Evolutionary conservation across 768 basidiomycete species (phyloP).

Genomic region (Butyriboletus loyo): DNA sequence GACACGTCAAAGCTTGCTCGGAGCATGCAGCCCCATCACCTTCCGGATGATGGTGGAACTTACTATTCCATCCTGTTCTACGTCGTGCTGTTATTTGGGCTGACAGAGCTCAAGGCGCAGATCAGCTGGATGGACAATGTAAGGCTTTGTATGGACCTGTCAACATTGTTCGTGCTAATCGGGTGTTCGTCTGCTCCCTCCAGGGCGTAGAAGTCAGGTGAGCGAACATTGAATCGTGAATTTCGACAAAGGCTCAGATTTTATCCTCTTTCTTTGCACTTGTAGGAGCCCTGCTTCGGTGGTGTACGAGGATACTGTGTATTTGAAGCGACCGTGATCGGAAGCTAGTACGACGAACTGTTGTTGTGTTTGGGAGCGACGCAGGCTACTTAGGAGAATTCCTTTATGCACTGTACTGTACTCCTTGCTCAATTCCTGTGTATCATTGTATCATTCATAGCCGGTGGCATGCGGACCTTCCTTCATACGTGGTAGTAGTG

Average conservation of each 20-base stretch:
- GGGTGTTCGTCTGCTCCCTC: not conserved
- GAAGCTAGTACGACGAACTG: not conserved
- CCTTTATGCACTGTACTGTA: not conserved
- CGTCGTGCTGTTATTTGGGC: conserved; percentile 48
- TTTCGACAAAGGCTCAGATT: not conserved
- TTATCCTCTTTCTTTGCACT: not conserved
- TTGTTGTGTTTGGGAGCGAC: not conserved
- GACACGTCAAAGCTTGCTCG: conserved; percentile 10
- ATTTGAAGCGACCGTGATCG: not conserved
- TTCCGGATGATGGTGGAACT: conserved; percentile 7
- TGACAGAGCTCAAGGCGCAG: conserved; percentile 51
- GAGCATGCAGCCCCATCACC: conserved; percentile 9
- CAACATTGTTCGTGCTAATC: not conserved
- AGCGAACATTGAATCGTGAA: not conserved
- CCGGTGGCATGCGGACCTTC: not conserved
- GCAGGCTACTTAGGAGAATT: not conserved
- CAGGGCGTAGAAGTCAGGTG: conserved; percentile 39
- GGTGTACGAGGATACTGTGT: conserved; percentile 22
- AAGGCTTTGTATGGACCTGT: conserved; percentile 14
- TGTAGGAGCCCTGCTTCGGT: conserved; percentile 28
- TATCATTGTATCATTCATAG: not conserved
- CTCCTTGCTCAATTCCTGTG: not conserved
- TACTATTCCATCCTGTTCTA: conserved; percentile 17
- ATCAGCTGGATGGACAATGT: conserved; percentile 44
- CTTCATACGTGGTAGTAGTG: not conserved